Percentiles rank a stretch among this genome's conserved stretches.
Conservation (phyloP, 192 early-diverging fungal species). For the Podila epicladia region DNA sequence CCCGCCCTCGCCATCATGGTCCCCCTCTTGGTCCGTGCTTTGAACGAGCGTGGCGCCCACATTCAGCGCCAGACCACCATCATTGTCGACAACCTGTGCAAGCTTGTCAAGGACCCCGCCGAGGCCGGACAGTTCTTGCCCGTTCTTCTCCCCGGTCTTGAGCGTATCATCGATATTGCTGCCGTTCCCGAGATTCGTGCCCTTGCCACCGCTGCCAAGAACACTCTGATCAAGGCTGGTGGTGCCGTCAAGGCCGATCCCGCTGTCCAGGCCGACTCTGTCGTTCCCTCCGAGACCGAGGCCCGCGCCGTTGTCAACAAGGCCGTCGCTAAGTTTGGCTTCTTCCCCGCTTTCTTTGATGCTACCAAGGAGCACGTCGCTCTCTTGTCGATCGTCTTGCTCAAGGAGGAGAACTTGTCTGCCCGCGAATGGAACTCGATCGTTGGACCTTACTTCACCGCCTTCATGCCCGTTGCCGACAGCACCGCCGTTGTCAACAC, state of each 20-base stretch:
- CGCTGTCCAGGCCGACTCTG: conserved; percentile 25
- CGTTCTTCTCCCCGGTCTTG: conserved; percentile 77
- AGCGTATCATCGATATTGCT: conserved; percentile 78
- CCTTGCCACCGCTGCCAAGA: conserved; percentile 72
- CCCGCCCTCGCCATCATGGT: conserved; percentile 86
- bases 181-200: conserved; percentile 82
- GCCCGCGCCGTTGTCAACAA: conserved; percentile 61
- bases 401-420: conserved; percentile 61
- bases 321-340: conserved; percentile 45
- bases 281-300: conserved; percentile 51
- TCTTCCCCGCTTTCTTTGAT: conserved; percentile 57
- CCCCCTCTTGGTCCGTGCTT: conserved; percentile 74
- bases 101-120: conserved; percentile 83
- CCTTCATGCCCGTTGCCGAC: conserved; percentile 65
- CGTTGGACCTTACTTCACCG: conserved; percentile 60
- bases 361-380: conserved; percentile 62
- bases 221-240: conserved; percentile 74
- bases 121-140: conserved; percentile 86
- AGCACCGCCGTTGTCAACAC: conserved; percentile 64
- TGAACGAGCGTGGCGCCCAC: conserved; percentile 72
- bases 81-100: conserved; percentile 92
- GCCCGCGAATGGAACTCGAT: conserved; percentile 65
- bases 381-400: conserved; percentile 30
- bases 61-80: conserved; percentile 79
- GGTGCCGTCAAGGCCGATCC: conserved; percentile 52